These are phyloP conservation scores for Cladophialophora psammophila DNA, from an alignment of 2,329 filamentous ascomycete species.

Conservation along the genomic window DNA sequence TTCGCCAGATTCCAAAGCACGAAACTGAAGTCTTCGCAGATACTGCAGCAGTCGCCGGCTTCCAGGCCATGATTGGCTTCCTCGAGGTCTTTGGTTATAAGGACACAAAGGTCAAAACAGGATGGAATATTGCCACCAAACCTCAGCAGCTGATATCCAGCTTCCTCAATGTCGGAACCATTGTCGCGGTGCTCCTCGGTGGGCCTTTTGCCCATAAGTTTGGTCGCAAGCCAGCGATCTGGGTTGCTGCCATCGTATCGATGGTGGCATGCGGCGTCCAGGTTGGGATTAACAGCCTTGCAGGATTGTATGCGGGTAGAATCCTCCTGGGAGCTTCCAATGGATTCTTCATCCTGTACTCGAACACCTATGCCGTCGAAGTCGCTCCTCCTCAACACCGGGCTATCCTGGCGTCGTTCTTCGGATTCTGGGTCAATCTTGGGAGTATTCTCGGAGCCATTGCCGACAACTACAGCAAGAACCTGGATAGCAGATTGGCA, in stretches of 20 bases:
- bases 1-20: constrained; percentile 46
- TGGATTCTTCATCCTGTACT: constrained; percentile 56
- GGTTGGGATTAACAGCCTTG: constrained; percentile 51
- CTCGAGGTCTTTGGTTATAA: constrained; percentile 59
- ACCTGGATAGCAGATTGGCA: constrained; percentile 48
- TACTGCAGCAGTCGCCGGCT: constrained; percentile 33
- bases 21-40: constrained; percentile 16
- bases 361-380: constrained; percentile 59
- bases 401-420: constrained; percentile 57
- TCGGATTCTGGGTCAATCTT: constrained; percentile 59
- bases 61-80: constrained; percentile 62
- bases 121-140: constrained; percentile 49
- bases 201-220: constrained; percentile 58
- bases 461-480: constrained; percentile 53
- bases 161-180: constrained; percentile 59
- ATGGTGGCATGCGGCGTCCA: constrained; percentile 55
- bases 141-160: constrained; percentile 62
- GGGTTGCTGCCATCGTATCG: constrained; percentile 58
- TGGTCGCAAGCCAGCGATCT: constrained; percentile 56
- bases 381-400: constrained; percentile 57
- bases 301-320: constrained; percentile 56
- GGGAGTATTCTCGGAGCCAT: constrained; percentile 58
- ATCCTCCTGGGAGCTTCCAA: constrained; percentile 55
- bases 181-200: constrained; percentile 58
- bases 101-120: constrained; percentile 45